These are phyloP conservation scores for Diaporthe vaccinii DNA, from an alignment of 2,329 filamentous ascomycete genomes.

Conservation along the genomic window DNA sequence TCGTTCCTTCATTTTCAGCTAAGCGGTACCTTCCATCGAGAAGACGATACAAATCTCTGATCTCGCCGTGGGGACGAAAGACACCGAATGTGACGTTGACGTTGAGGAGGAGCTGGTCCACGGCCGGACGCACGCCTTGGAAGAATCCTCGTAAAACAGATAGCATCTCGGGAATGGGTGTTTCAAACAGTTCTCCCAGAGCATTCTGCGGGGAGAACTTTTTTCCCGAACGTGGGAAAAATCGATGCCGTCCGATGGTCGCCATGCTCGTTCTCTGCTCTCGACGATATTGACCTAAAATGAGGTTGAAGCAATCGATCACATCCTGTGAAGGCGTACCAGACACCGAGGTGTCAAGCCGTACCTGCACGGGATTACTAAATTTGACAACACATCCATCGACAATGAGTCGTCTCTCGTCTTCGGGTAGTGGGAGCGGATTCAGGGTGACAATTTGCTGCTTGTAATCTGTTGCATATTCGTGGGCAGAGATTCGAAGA, in stretches of 20 bases:
- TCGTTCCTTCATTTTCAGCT: too few species aligned
- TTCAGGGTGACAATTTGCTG: background rate
- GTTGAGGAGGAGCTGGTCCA: slow-evolving; percentile 67
- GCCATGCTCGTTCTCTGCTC: background rate
- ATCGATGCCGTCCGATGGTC: background rate
- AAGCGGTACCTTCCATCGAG: too few species aligned
- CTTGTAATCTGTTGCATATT: background rate
- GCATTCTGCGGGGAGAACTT: too few species aligned
- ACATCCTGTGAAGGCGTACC: background rate
- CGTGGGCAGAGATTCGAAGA: too few species aligned
- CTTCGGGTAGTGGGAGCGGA: background rate
- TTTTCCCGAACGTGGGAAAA: too few species aligned
- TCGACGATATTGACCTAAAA: background rate
- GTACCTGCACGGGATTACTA: too few species aligned
- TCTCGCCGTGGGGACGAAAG: slow-evolving; percentile 58
- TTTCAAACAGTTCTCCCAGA: too few species aligned
- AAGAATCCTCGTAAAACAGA: slow-evolving; percentile 66
- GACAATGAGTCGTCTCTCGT: background rate
- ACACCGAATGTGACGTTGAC: slow-evolving; percentile 67
- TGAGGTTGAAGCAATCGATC: background rate
- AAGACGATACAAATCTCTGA: slow-evolving; percentile 57
- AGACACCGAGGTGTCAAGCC: too few species aligned
- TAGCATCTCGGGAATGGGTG: too few species aligned
- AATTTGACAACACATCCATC: too few species aligned
- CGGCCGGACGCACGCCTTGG: slow-evolving; percentile 66